A percentile compares a stretch with the other conserved stretches of the same genome.
These are phyloP conservation scores for Cystobasidium sp. DNA, from an alignment of 1,284 basidiomycete genomes.

Conservation along the genomic window DNA sequence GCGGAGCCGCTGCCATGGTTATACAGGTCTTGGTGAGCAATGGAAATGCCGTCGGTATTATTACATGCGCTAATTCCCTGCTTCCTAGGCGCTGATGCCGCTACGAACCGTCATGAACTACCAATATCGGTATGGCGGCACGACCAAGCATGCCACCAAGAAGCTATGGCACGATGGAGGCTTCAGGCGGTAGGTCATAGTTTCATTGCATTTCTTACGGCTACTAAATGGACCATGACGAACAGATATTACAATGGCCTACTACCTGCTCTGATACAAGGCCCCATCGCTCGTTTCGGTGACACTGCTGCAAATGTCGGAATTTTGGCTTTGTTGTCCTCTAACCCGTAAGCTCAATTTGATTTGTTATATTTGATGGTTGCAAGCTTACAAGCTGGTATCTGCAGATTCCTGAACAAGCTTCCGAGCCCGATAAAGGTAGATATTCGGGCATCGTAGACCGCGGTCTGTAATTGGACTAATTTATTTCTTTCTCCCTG, in stretches of 20 bases:
- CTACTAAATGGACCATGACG: neutral
- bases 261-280: slow-evolving; percentile 76
- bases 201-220: too few species aligned
- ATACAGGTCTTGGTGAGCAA: slow-evolving; percentile 82
- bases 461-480: too few species aligned
- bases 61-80: slow-evolving; percentile 33
- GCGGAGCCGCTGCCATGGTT: slow-evolving; percentile 71
- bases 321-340: slow-evolving; percentile 73
- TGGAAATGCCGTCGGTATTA: too few species aligned
- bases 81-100: slow-evolving; percentile 27
- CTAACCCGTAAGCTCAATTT: slow-evolving; percentile 61
- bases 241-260: slow-evolving; percentile 68
- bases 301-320: slow-evolving; percentile 85
- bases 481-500: too few species aligned
- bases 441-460: too few species aligned
- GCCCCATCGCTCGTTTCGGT: slow-evolving; percentile 72
- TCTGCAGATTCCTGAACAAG: slow-evolving; percentile 62
- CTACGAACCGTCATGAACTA: slow-evolving; percentile 86
- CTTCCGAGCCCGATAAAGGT: slow-evolving; percentile 67
- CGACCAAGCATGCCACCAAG: slow-evolving; percentile 66
- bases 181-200: slow-evolving; percentile 68
- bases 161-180: slow-evolving; percentile 80
- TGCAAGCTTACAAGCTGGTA: neutral
- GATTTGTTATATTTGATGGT: neutral
- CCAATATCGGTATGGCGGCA: slow-evolving; percentile 73